Evolutionary conservation across 106 monocot genomes (phyloP), one percentile per base, ranked within the genome.

Genomic region (Cymbidium sinense): DNA sequence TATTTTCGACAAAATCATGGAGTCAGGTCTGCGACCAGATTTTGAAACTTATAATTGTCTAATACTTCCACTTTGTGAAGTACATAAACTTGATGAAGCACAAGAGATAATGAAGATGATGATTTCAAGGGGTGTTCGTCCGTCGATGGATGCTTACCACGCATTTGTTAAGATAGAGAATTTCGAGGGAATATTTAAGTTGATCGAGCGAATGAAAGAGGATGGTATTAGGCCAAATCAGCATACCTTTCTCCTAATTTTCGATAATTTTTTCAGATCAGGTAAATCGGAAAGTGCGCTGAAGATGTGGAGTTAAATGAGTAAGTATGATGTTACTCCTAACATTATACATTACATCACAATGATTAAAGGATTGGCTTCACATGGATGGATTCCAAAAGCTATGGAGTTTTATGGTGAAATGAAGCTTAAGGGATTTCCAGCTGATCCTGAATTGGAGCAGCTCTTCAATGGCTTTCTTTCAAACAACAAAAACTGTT

Each of bases 251-350:
- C 76, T 86, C 3, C 17, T 90, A 41, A 83, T 91, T 43, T 43
- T 92, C 19, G 77, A 86, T 31, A 98, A 90, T 50, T 92, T 89
- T 70, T 80, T 94, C 39, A 77, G 79, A 77, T 50, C 84, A 74
- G 70, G 84, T 47, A 82, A 94, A 64, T 80, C 87, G 50, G 87
- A 74, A 69, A 87, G 74, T 83, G 91, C 92, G 43, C 58, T 98
- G 65, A 92, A 65, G 76, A 78, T 98, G 12, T 98, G 94, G 94
- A 74, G 52, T 58, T 87, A 92, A 69, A 98, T 98, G 91, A 81
- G 62, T 51, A 90, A 27, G 31, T 82, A 83, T 73, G 39, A 80
- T 54, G 71, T 92, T 7, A 43, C 71, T 41, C 90, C 87, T 9
- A 70, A 87, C 13, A 64, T 61, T 76, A 64, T 76, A 44, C 98